Conservation (phyloP, 768 basidiomycete genomes). For the Albatrellus ellisii region DNA sequence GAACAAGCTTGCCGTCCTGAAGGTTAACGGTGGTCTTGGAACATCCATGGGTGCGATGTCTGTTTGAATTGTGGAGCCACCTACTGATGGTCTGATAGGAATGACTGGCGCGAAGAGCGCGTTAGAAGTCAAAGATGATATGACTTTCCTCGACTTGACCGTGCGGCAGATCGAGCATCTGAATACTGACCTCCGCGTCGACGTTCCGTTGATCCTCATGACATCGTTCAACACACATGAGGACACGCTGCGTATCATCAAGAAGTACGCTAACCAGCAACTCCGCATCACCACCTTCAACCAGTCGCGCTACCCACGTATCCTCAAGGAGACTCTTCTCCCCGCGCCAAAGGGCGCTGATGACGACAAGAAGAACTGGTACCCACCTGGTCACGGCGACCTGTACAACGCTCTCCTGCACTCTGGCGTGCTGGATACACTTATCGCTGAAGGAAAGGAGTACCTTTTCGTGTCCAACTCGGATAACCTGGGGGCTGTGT, state of each 20-base stretch:
- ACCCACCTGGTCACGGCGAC: slow-evolving; percentile 96
- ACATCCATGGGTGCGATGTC: slow-evolving; percentile 64
- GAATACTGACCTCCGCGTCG: slow-evolving; percentile 70
- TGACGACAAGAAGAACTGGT: slow-evolving; percentile 88
- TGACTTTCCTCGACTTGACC: slow-evolving; percentile 93
- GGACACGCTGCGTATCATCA: slow-evolving; percentile 90
- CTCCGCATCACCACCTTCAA: slow-evolving; percentile 88
- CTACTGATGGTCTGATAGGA: slow-evolving; percentile 26
- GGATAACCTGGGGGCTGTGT: slow-evolving; percentile 91
- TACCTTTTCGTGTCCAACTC: slow-evolving; percentile 97
- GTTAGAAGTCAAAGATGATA: slow-evolving; percentile 92
- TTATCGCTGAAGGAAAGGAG: slow-evolving; percentile 86
- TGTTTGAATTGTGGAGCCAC: background rate
- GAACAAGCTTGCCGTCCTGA: slow-evolving; percentile 90
- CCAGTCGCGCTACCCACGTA: slow-evolving; percentile 90
- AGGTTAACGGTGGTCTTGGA: slow-evolving; percentile 89
- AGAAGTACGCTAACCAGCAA: slow-evolving; percentile 93
- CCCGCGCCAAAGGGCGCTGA: slow-evolving; percentile 68
- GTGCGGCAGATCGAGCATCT: slow-evolving; percentile 95
- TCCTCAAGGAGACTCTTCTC: slow-evolving; percentile 78
- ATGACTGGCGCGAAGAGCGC: slow-evolving; percentile 86
- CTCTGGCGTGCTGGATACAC: slow-evolving; percentile 82
- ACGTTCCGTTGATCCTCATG: slow-evolving; percentile 97
- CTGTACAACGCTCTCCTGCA: slow-evolving; percentile 87
- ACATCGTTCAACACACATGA: slow-evolving; percentile 98